Evolutionary conservation across 345 rosid species (phyloP).

Genomic region (Pelargonium nanum): DNA sequence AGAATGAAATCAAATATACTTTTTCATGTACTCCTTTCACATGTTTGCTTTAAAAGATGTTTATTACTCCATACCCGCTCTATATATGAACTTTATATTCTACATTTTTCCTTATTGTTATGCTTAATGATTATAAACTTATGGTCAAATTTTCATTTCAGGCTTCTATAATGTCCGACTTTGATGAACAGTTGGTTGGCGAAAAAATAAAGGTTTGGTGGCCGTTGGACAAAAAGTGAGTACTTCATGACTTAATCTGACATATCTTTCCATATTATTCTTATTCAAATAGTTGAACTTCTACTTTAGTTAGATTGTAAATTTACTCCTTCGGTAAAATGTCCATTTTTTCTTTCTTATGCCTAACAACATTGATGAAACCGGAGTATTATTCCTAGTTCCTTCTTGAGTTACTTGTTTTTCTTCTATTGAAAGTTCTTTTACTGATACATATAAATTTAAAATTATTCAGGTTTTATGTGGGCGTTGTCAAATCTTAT

Average conservation of each 20-base stretch:
- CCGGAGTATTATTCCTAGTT: background rate
- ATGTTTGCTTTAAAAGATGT: background rate
- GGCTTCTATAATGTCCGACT: slow-evolving; percentile 22
- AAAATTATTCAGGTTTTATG: slow-evolving; percentile 44
- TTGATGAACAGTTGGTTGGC: slow-evolving; percentile 36
- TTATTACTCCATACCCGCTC: background rate
- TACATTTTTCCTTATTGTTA: background rate
- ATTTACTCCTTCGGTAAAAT: too few species aligned
- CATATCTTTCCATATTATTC: background rate
- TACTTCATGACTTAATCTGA: slow-evolving; percentile 4
- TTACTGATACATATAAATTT: background rate
- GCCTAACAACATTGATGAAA: too few species aligned
- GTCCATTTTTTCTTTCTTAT: too few species aligned
- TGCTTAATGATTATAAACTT: background rate
- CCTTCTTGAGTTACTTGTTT: background rate
- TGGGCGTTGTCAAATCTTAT: slow-evolving; percentile 47
- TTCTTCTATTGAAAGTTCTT: background rate
- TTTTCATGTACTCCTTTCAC: background rate
- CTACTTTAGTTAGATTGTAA: background rate
- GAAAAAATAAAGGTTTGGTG: slow-evolving; percentile 58
- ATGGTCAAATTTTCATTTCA: slow-evolving; percentile 4
- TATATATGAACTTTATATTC: background rate
- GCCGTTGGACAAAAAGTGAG: slow-evolving; percentile 61
- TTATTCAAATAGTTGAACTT: background rate
- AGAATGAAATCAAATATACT: background rate